A percentile compares a stretch with the other conserved stretches of the same genome.
Evolutionary conservation across 2,329 filamentous ascomycete species (phyloP).

Genomic region (Coniochaeta pulveracea): DNA sequence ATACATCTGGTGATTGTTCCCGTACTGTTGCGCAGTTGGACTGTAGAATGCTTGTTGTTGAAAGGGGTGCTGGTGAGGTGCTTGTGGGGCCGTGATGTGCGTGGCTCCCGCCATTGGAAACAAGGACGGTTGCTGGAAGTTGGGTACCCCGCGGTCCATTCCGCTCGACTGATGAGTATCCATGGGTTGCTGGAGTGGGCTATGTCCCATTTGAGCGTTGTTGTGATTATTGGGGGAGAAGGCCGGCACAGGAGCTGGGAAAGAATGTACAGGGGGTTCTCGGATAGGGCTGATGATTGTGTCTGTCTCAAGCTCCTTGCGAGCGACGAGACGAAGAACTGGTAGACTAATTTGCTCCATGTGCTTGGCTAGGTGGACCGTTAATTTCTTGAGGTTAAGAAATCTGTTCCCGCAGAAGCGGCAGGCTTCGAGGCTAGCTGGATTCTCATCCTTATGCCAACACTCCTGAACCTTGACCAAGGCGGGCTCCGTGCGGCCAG

Average conservation of each 20-base stretch:
- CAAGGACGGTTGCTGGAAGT: slow-evolving; percentile 5
- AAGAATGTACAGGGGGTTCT: slow-evolving; percentile 33
- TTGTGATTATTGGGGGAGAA: slow-evolving; percentile 5
- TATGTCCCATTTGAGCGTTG: slow-evolving; percentile 8
- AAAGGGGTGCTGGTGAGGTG: slow-evolving; percentile 6
- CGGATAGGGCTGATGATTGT: slow-evolving; percentile 59
- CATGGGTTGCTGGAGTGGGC: slow-evolving; percentile 1
- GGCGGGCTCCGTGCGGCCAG: slow-evolving; percentile 47
- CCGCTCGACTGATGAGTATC: no score
- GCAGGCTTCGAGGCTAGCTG: slow-evolving; percentile 67
- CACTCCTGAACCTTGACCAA: slow-evolving; percentile 73
- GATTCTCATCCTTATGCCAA: slow-evolving; percentile 54
- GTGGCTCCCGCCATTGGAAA: slow-evolving; percentile 4
- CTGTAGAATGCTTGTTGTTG: slow-evolving; percentile 8
- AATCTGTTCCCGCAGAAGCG: slow-evolving; percentile 77
- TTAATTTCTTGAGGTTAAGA: slow-evolving; percentile 83
- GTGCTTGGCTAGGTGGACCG: slow-evolving; percentile 85
- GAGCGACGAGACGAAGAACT: slow-evolving; percentile 50
- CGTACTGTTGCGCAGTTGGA: slow-evolving; percentile 6
- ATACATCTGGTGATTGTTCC: slow-evolving; percentile 11
- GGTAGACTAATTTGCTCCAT: slow-evolving; percentile 89
- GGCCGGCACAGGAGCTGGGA: slow-evolving; percentile 17
- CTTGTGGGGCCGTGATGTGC: not conserved
- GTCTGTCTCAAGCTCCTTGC: slow-evolving; percentile 37
- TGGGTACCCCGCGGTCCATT: not conserved